Evolutionary conservation across 345 rosid species (phyloP), one percentile per base, ranked within the genome.

Genomic region (Rubroshorea leprosula): DNA sequence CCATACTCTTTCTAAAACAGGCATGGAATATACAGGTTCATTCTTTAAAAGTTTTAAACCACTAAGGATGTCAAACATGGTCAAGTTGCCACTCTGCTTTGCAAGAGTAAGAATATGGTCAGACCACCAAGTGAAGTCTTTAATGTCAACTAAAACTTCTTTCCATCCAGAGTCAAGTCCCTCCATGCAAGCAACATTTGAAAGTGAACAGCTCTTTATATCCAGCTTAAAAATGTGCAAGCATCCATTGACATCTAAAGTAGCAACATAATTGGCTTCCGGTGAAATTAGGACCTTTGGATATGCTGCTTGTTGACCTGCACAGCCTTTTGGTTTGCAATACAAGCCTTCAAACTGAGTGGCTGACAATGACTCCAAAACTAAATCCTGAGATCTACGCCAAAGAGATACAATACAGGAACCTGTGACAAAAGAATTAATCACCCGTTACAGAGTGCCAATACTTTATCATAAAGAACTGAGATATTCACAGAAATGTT

Each of bases 71-170:
- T 89, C 86, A 55, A 78, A 49, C 83, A 85, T 80, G 57, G 76
- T 64, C 52, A 89, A 26, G 26, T 43, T 58, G 46, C 95, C 94
- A 16, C 75, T 70, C 57, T 65, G 69, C 71, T 76, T 89, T 52
- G 76, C 78, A 64, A 89, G 53, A 66, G 86, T 57, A 67, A 93
- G 66, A 65, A 83, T 54, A 19, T 80, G 81, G 57, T 85, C 91
- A 61, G 91, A 86, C 97, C 97, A 93, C 99, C 97, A 93, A 51
- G 97, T 78, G 56, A 93, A 86, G 70, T 93, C 99, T 46, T 67
- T 68, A 49, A 75, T 64, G 65, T 75, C 81, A 52, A 61, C 64
- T 39, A 82, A 70, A 67, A 62, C 51, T 27, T 79, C 83, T 63
- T 49, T 31, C 51, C 56, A 35, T 46, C 52, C 60, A 38, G 54